Evolutionary conservation across 2,329 filamentous ascomycete species (phyloP).

Genomic region (Fusarium sp.): DNA sequence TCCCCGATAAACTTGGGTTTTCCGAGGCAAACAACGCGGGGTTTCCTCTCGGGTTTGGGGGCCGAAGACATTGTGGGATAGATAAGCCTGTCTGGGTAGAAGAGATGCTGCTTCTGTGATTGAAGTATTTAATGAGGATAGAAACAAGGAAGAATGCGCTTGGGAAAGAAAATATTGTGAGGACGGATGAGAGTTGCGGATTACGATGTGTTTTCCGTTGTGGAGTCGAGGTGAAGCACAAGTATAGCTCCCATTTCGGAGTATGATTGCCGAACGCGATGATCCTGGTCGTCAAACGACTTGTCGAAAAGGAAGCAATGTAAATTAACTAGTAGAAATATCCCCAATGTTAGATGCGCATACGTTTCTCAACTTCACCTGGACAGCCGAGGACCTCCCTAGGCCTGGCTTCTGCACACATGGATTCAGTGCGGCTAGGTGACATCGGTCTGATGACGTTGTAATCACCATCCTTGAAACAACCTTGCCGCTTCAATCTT

Average conservation of each 20-base stretch:
- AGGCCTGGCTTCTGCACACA: neutral
- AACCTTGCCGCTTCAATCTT: neutral
- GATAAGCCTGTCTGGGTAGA: neutral
- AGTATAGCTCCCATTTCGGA: neutral
- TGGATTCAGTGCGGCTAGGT: neutral
- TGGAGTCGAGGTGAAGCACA: neutral
- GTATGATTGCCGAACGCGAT: neutral
- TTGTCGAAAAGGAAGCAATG: neutral
- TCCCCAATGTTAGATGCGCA: neutral
- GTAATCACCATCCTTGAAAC: neutral
- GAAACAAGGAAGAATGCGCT: accelerated
- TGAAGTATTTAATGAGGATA: neutral
- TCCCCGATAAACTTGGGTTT: constrained; percentile 51
- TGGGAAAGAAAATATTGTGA: neutral
- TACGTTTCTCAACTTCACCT: neutral
- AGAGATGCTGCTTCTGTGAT: too few species aligned
- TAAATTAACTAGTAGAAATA: neutral
- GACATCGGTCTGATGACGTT: neutral
- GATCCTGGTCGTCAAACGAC: neutral
- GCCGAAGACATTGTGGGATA: neutral
- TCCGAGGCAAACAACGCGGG: constrained; percentile 57
- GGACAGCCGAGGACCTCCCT: neutral
- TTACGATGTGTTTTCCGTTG: neutral
- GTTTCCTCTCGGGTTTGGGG: constrained; percentile 41
- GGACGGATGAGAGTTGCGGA: neutral